Conservation (phyloP, 768 basidiomycete species). For the Suillus discolor region DNA sequence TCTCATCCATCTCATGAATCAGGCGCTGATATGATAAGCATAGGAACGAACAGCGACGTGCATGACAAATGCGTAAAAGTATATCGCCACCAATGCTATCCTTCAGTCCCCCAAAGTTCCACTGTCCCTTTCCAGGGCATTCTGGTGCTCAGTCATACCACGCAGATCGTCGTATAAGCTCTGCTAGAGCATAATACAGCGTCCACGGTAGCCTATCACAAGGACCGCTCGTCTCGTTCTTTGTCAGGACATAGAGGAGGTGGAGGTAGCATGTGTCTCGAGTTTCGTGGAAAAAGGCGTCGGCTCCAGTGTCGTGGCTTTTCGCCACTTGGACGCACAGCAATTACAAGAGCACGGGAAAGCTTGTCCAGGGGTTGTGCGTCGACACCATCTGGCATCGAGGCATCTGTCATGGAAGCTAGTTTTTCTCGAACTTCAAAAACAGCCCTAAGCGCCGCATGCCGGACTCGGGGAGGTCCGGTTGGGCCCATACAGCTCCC, state of each 20-base stretch:
- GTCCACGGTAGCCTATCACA: too few relatives aligned
- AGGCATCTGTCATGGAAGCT: neutral
- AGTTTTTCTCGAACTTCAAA: neutral
- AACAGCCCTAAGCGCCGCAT: neutral
- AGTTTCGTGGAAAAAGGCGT: accelerated
- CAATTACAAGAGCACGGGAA: neutral
- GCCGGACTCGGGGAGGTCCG: neutral
- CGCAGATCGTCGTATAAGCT: too few relatives aligned
- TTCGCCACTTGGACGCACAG: neutral
- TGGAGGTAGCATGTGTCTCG: neutral
- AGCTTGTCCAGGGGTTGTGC: neutral
- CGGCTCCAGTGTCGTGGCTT: neutral
- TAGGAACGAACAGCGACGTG: too few relatives aligned
- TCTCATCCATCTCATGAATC: neutral
- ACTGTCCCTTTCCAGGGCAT: too few relatives aligned
- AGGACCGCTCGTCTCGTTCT: neutral
- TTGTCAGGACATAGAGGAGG: neutral
- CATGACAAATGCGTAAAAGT: too few relatives aligned
- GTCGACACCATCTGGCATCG: neutral
- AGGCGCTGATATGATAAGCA: too few relatives aligned
- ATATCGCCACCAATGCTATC: too few relatives aligned
- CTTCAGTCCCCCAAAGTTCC: too few relatives aligned
- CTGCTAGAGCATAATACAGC: too few relatives aligned
- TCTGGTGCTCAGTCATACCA: too few relatives aligned
- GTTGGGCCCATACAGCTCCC: neutral